phyloP scores from a whole-genome alignment of 2,329 filamentous ascomycete genomes.

The Ilyonectria destructans region DNA sequence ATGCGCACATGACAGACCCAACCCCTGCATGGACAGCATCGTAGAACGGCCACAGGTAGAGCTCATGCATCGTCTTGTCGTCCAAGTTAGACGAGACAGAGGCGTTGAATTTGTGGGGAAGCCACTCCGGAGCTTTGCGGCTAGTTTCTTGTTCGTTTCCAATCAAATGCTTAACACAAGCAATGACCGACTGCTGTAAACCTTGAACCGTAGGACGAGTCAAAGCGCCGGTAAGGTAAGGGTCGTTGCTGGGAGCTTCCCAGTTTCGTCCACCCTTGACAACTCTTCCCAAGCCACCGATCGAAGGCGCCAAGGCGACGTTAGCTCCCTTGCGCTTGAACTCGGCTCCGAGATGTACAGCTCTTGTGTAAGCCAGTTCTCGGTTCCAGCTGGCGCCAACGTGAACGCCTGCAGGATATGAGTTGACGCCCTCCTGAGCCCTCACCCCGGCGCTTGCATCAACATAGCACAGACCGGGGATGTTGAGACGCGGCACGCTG shows the following conservation, averaged over 20 bases:
- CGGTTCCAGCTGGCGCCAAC: too few species aligned
- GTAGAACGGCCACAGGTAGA: slow-evolving; percentile 56
- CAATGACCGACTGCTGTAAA: neutral
- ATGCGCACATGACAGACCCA: slow-evolving; percentile 61
- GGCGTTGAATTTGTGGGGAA: neutral
- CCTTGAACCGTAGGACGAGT: neutral
- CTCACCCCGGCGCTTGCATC: too few species aligned
- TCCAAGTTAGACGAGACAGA: slow-evolving; percentile 64
- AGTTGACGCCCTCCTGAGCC: too few species aligned
- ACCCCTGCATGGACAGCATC: slow-evolving; percentile 52
- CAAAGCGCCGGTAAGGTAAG: neutral
- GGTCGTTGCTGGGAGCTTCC: neutral
- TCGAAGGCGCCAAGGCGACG: neutral
- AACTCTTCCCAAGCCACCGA: neutral
- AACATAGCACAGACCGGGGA: too few species aligned
- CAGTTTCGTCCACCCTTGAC: neutral
- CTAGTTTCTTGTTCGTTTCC: neutral
- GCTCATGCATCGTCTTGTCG: slow-evolving; percentile 73
- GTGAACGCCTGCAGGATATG: too few species aligned
- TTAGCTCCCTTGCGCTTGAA: neutral
- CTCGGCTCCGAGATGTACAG: too few species aligned
- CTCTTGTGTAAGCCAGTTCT: too few species aligned
- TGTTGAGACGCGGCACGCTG: too few species aligned
- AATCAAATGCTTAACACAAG: neutral
- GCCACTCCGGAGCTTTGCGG: too few species aligned